A percentile compares a stretch with the other conserved stretches of the same genome.
Evolutionary conservation across 2,329 filamentous ascomycete species (phyloP).

Genomic region (Nannizziopsis arthrosporioides): DNA sequence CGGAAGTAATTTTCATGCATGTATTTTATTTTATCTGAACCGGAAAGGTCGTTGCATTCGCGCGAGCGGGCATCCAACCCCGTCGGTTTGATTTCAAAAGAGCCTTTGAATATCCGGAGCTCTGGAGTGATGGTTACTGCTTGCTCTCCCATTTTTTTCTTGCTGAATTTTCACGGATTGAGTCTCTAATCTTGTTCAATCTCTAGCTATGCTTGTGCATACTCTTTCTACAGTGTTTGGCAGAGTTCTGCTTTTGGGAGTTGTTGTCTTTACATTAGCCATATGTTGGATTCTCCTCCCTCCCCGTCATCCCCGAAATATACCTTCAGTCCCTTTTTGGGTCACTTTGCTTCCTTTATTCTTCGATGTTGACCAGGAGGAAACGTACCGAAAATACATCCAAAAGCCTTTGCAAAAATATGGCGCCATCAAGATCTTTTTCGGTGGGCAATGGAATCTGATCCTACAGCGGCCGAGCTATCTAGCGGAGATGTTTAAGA

Average conservation of each 20-base stretch:
- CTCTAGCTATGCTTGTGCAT: not conserved
- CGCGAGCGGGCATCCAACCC: too few relatives aligned
- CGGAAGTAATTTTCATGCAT: too few relatives aligned
- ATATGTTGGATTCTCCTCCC: not conserved
- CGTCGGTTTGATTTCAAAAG: too few relatives aligned
- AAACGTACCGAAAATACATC: slow-evolving; percentile 2
- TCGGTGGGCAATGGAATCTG: slow-evolving; percentile 41
- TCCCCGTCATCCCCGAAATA: not conserved
- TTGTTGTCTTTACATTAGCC: not conserved
- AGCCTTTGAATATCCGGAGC: too few relatives aligned
- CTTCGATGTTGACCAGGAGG: slow-evolving; percentile 1
- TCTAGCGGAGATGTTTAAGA: slow-evolving; percentile 31
- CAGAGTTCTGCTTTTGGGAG: not conserved
- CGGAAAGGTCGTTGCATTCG: too few relatives aligned
- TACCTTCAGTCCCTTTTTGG: slow-evolving; percentile 2
- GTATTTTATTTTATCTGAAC: too few relatives aligned
- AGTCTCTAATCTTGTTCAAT: not conserved
- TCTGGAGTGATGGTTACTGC: too few relatives aligned
- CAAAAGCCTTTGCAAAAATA: slow-evolving; percentile 18
- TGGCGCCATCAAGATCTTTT: slow-evolving; percentile 40
- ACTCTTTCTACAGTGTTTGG: not conserved
- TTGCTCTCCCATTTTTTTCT: not conserved
- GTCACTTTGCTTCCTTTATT: slow-evolving; percentile 1
- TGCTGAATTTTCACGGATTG: not conserved
- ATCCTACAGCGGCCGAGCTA: slow-evolving; percentile 37